Evolutionary conservation across 805 yeast species (phyloP), one percentile per base, ranked within the genome.

Genomic region (Candida boidinii): DNA sequence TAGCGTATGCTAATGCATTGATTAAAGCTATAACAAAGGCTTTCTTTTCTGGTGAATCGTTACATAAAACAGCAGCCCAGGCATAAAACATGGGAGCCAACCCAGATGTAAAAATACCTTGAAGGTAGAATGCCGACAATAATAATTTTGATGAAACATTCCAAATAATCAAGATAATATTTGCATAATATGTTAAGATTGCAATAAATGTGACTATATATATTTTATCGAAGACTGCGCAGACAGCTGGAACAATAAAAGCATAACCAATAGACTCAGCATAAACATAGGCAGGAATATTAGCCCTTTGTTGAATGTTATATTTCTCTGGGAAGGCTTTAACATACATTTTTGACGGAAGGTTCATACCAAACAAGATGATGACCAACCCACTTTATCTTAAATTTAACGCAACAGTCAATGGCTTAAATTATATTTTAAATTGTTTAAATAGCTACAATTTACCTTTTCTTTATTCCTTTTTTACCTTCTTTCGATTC

Each of bases 1-100:
- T 60, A 12, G 62, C 61, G 37, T 66, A 67, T 0, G 69, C 66
- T 32, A 60, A 38, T 12, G 58, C 58, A 41, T 67, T 65, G 20
- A 69, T 66, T 6, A 51, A 36, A 7, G 58, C 67, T 12, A 66
- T 63, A 4, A 60, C 54, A 15, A 49, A 39, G 34, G 51, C 45
- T 51, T 62, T 45, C 49, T 60, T 55, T 55, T 62, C 58, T 48
- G 44, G 67, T 73, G 38, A 68, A 66, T 7, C 56, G 46, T 17
- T 58, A 56, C 14, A 73, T 45, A 17, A 64, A 43, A 23, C 71
- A 54, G 44, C 73, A 23, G 71, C 64, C 80, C 79, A 74, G 3
- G 75, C 58, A 38, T 65, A 73, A 11, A 72, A 68, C 41, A 68
- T 61, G 2, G 78, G 77, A 51, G 70, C 78, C 1, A 76, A 79